Evolutionary conservation across 2,329 filamentous ascomycete genomes (phyloP), one percentile per base, ranked within the genome.

Genomic region (Paecilomyces formosus): DNA sequence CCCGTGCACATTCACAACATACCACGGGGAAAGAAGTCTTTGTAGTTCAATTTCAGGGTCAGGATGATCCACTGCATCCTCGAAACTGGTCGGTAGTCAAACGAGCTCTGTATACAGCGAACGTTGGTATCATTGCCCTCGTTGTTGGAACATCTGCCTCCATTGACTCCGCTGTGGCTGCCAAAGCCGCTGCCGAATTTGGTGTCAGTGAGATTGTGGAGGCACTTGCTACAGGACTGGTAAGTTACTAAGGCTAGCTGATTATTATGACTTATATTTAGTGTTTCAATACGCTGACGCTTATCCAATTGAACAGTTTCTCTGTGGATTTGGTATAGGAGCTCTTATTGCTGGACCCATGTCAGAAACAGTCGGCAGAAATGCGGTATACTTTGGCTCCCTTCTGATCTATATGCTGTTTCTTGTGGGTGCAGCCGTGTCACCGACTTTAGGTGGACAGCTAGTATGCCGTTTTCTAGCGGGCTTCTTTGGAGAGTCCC

Each of bases 201-300:
- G 73, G 74, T 0, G 79, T 82, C 0, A 74, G 74, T 28, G 69
- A 79, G 49, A 76, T 81, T 2, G 75, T 76, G 0, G 80, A 77
- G 64, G 77, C 74, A 11, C 62, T 81, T 30, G 77, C 77, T 0
- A 81, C 72, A 30, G 72, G 70, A 62, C 53, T 55, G 24, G 24
- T 26, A 26, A 26, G 24, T 26, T 26, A 26, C 24, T 26, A 26
- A 26, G 6, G 3, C 24, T 26, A 26, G 24, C 24, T 26, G 1
- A 26, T 26, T 26, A 26, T 26, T 26, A 26, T 26, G 24, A 3
- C 24, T 26, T 6, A 26, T 26, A 6, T 26, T 2, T 26, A 26
- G 24, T 26, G 6, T 26, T 26, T 6, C 24, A 26, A 26, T 4
- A 26, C 6, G 24, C 24, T 26, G 24, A 26, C 24, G 3, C 3